phyloP scores from a whole-genome alignment of 305 asterid genomes.

The Vinca major region DNA sequence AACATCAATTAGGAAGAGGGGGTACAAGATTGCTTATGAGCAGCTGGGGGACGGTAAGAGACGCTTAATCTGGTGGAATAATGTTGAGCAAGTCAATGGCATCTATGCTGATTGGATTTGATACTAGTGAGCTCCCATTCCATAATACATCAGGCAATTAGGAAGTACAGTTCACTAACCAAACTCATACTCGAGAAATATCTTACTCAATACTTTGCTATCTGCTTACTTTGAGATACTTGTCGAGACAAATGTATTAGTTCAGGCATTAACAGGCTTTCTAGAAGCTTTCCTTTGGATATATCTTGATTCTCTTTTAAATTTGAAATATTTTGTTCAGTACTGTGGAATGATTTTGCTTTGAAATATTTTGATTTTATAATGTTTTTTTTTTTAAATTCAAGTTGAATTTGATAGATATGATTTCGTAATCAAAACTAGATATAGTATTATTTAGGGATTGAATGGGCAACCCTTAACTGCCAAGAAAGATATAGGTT shows the following conservation, averaged over 20 bases:
- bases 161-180: background rate
- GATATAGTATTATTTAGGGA: too few relatives aligned
- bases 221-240: background rate
- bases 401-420: background rate
- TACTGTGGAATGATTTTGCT: background rate
- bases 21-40: slow-evolving; percentile 16
- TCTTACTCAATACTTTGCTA: background rate
- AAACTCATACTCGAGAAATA: background rate
- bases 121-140: slow-evolving; percentile 4
- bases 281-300: background rate
- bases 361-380: background rate
- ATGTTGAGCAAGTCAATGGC: slow-evolving; percentile 23
- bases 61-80: slow-evolving; percentile 19
- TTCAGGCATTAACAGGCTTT: background rate
- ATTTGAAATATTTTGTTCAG: background rate
- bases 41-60: slow-evolving; percentile 17
- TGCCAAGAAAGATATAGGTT: background rate
- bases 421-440: too few relatives aligned
- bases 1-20: slow-evolving; percentile 6
- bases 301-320: background rate
- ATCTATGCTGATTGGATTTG: slow-evolving; percentile 56
- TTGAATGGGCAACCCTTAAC: background rate
- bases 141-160: slow-evolving; percentile 11
- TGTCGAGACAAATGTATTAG: background rate
- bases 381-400: background rate